Evolutionary conservation across 1,284 basidiomycete species (phyloP).

Genomic region (Malassezia obtusa): DNA sequence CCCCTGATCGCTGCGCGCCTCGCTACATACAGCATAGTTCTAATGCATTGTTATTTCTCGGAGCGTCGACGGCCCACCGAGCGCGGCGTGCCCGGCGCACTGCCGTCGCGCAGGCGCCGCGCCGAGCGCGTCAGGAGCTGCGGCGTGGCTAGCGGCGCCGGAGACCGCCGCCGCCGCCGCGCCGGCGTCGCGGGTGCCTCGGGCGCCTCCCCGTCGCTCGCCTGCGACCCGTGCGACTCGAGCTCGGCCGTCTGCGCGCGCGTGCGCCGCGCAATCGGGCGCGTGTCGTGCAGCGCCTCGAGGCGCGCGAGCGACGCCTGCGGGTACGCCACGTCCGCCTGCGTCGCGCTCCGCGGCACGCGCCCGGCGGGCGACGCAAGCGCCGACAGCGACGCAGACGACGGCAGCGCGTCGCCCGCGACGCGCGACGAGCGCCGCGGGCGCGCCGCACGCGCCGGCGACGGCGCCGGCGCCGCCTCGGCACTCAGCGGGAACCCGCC

Average conservation of each 20-base stretch:
- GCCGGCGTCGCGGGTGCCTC: background rate
- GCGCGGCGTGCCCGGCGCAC: background rate
- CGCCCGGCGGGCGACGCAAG: background rate
- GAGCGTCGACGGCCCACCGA: background rate
- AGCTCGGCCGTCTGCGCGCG: conserved; percentile 14
- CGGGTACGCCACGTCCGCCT: conserved; percentile 3
- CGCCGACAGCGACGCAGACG: background rate
- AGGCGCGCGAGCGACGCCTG: conserved; percentile 11
- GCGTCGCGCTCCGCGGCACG: background rate
- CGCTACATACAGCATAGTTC: background rate
- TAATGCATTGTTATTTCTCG: no score
- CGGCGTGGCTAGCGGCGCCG: background rate
- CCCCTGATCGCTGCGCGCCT: conserved; percentile 3
- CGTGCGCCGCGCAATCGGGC: conserved; percentile 16
- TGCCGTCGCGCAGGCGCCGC: conserved; percentile 1
- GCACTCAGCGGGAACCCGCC: conserved; percentile 13
- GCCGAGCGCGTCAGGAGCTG: conserved; percentile 4
- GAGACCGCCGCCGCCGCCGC: background rate
- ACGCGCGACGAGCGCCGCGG: background rate
- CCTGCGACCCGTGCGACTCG: conserved; percentile 14
- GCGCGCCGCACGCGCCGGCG: background rate
- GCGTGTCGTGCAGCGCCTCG: conserved; percentile 3
- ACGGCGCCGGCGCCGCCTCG: background rate
- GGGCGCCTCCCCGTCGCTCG: background rate
- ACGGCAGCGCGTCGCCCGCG: background rate